phyloP scores from a whole-genome alignment of 768 basidiomycete species.

The Trametes villosa region DNA sequence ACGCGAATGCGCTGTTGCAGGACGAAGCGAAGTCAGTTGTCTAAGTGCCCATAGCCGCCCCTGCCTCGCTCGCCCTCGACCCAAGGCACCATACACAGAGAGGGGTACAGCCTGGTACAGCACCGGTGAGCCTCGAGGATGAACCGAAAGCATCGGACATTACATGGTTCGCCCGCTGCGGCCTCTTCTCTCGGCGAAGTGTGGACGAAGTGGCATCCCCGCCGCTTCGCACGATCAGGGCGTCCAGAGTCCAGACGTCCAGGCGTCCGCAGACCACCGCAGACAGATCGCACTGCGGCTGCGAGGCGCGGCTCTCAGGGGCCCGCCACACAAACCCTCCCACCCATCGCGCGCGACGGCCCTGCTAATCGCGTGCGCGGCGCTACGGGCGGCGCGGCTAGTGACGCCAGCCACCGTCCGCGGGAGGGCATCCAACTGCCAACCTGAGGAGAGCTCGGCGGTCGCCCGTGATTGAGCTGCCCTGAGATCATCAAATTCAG shows the following conservation, averaged over 20 bases:
- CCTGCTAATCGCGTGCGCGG: neutral
- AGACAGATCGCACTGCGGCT: neutral
- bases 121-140: neutral
- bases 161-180: neutral
- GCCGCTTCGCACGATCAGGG: neutral
- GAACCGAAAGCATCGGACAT: slow-evolving; percentile 10
- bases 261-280: neutral
- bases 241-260: no score
- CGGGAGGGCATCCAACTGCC: no score
- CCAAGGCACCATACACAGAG: neutral
- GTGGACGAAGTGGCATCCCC: neutral
- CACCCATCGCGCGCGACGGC: neutral
- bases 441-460: neutral
- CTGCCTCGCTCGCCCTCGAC: no score
- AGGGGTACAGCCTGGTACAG: neutral
- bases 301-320: neutral
- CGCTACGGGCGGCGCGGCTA: neutral
- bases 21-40: neutral
- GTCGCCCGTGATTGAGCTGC: slow-evolving; percentile 3
- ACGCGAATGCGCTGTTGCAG: neutral
- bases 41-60: neutral
- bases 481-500: slow-evolving; percentile 18
- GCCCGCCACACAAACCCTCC: no score
- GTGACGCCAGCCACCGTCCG: no score
- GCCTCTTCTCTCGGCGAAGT: neutral